These are phyloP conservation scores for Smallanthus sonchifolius DNA, from an alignment of 129 eudicot genomes.

Conservation along the genomic window DNA sequence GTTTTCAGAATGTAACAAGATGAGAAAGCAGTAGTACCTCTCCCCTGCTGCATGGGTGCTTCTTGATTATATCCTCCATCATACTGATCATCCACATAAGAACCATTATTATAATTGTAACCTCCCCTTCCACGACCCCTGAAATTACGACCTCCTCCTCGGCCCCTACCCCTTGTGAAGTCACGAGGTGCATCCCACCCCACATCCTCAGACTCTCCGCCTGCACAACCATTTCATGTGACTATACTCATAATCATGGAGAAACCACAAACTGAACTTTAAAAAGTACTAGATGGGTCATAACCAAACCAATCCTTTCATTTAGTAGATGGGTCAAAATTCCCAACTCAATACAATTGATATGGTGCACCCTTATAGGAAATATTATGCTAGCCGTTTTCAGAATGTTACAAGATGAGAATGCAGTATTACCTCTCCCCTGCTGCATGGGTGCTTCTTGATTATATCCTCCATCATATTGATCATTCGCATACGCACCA, in stretches of 20 bases:
- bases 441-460: constrained; percentile 52
- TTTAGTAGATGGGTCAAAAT: background rate
- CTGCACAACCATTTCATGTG: background rate
- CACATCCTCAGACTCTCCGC: constrained; percentile 64
- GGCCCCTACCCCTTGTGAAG: constrained; percentile 65
- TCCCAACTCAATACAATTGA: background rate
- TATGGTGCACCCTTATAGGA: background rate
- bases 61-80: constrained; percentile 72
- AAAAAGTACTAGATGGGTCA: background rate
- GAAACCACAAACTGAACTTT: background rate
- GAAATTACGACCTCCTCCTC: constrained; percentile 60
- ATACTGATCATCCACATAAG: constrained; percentile 49
- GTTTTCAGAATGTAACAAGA: background rate
- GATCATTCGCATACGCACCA: constrained; percentile 49
- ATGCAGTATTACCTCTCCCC: constrained; percentile 21
- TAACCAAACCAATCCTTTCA: background rate
- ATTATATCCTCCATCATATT: constrained; percentile 59
- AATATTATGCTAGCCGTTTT: background rate
- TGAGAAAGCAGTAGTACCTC: constrained; percentile 14
- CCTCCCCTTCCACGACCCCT: constrained; percentile 74
- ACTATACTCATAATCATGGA: background rate
- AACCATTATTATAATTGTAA: constrained; percentile 25
- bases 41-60: constrained; percentile 31
- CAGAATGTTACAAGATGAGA: background rate
- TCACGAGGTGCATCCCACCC: constrained; percentile 66